Base-by-base conservation (phyloP, 73 alveolate species). In the Uronychia binucleata region DNA sequence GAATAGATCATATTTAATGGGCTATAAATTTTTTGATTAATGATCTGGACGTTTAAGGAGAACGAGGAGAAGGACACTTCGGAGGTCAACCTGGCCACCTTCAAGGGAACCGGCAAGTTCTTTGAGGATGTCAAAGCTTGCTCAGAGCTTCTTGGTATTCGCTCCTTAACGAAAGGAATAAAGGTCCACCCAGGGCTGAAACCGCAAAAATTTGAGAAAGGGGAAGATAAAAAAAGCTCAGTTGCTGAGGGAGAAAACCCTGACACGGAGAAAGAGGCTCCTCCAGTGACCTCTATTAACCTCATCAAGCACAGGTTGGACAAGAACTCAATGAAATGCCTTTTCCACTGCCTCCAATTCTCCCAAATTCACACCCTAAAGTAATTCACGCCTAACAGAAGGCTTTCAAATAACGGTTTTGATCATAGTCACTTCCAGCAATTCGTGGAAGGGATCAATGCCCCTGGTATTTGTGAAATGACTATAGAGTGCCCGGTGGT, bases 231-330 rank as follows among this genome's bases (percentile, higher is more conserved):
- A 33, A 83, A 81, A 31, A 76, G 34, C n/a, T 29, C n/a, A 75
- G 78, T 59, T 32, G 74, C 81, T 26, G 92, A 31, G 19, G 95
- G 79, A 46, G 86, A 59, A 30, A 33, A 84, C 32, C 58, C 87
- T 30, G 84, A 67, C n/a, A 19, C 84, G 77, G 82, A 81, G 28
- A 59, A 59, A 35, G 81, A 58, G n/a, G 5, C 32, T 0, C 30
- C 75, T 1, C 57, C 34, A 5, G 31, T 89, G 58, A 77, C 74
- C 74, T 74, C 91, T 0, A 1, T 85, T 11, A 84, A 74, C n/a
- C 30, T 89, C 58, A 57, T 33, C 57, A 89, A 84, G 81, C 95
- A 89, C 57, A 89, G 95, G 84, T 0, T 89, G 0, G 95, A 89
- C 31, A 83, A 84, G 57, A 89, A 89, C 79, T 76, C 90, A 33